Evolutionary conservation across 163 green algal species (phyloP), one percentile per base, ranked within the genome.

Genomic region (Prototheca wickerhamii): DNA sequence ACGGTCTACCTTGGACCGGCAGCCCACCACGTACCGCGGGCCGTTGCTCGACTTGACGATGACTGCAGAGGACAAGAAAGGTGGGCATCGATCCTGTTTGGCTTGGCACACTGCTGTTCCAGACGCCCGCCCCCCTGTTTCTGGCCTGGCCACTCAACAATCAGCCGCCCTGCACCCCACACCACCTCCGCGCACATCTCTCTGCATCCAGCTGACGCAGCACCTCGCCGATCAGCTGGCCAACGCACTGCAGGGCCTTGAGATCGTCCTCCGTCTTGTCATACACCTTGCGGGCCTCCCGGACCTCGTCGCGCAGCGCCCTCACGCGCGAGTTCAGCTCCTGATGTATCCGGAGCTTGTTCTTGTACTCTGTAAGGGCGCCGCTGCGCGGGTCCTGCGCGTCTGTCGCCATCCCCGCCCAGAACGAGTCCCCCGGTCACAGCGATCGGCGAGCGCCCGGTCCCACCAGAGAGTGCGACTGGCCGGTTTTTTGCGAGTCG

Each of bases 201-300:
- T 99, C 94, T 35, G 95, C 89, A 60, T 98, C 94, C 4, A 99
- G 77, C 79, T 99, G 94, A 4, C 91, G 63, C 30, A 99, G 82
- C 31, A 98, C 94, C 77, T 99, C 94, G 4, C 94, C 94, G 34
- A 99, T 98, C 59, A 99, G 98, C 71, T 99, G 94, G n/a, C 94
- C 94, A 5, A 99, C 94, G 65, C 89, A 97, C 71, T 99, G 94
- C 67, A 99, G 76, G 8, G 92, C 91, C 65, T 96, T 97, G 5
- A 99, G 76, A 65, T 99, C 94, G 43, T 98, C 91, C 77, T 99
- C 94, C 32, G 93, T 98, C 80, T 98, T 98, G 69, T 99, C 94
- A 73, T 94, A 98, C 20, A 95, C 84, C 68, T 86, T 89, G 58
- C 94, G 91, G 3, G 87, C 61, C 43, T 86, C 79, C 75, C 91